These are phyloP conservation scores for Pyrus pyrifolia DNA, from an alignment of 306 rosid genomes.

Conservation along the genomic window DNA sequence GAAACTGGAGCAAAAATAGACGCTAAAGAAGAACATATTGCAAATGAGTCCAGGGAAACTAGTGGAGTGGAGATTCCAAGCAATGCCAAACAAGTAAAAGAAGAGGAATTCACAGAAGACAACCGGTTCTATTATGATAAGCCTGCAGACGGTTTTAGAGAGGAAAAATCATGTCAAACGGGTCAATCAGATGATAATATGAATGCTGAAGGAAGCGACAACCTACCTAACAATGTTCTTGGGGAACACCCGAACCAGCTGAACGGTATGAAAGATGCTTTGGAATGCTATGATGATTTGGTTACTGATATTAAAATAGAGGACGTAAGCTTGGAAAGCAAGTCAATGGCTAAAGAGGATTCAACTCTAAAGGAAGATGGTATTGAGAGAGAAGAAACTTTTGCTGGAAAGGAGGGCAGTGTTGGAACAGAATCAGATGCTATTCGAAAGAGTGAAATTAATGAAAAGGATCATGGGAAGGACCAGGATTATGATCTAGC, in stretches of 20 bases:
- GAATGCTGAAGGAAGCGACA: conserved; percentile 8
- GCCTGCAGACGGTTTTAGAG: conserved; percentile 19
- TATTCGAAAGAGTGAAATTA: conserved; percentile 8
- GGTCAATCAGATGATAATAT: conserved; percentile 25
- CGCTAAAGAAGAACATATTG: conserved; percentile 15
- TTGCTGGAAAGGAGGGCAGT: conserved; percentile 16
- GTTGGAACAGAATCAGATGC: conserved; percentile 23
- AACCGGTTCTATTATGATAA: conserved; percentile 11
- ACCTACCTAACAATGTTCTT: conserved; percentile 3
- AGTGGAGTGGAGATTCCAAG: conserved; percentile 3
- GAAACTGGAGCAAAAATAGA: conserved; percentile 14
- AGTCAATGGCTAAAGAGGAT: conserved; percentile 12
- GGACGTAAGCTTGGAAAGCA: conserved; percentile 15
- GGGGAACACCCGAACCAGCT: conserved; percentile 24
- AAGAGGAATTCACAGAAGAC: conserved; percentile 18
- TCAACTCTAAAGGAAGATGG: conserved; percentile 9
- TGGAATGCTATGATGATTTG: conserved; percentile 16
- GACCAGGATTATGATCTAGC: conserved; percentile 20
- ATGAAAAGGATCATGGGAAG: conserved; percentile 21
- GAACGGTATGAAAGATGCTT: conserved; percentile 25
- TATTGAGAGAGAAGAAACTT: conserved; percentile 21
- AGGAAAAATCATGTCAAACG: conserved; percentile 18
- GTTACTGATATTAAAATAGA: conserved; percentile 22
- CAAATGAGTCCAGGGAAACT: neutral
- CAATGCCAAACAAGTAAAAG: conserved; percentile 23